These are phyloP conservation scores for Pseudogymnoascus sp. DNA, from an alignment of 2,329 filamentous ascomycete species.

Conservation along the genomic window DNA sequence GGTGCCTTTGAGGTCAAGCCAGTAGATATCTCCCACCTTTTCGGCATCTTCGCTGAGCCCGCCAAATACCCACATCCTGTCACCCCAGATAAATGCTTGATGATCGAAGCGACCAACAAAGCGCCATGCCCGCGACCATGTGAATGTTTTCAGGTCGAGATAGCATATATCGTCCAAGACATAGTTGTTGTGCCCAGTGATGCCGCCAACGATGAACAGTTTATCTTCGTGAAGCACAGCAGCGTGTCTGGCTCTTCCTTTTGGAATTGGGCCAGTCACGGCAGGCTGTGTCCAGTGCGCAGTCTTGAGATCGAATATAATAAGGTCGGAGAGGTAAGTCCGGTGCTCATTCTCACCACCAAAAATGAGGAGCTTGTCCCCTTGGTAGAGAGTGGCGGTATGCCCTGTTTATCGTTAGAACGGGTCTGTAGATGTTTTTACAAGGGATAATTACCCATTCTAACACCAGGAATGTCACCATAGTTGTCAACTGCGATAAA, in stretches of 20 bases:
- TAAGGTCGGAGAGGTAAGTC: constrained; percentile 89
- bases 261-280: constrained; percentile 74
- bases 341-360: constrained; percentile 97
- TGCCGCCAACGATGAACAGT: constrained; percentile 90
- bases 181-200: constrained; percentile 84
- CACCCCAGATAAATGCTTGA: constrained; percentile 84
- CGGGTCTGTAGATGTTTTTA: constrained; percentile 1
- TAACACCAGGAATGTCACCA: constrained; percentile 91
- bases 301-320: constrained; percentile 89
- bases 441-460: constrained; percentile 66
- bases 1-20: constrained; percentile 87
- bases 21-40: constrained; percentile 92
- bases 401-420: constrained; percentile 54
- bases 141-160: constrained; percentile 92
- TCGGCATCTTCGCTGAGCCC: constrained; percentile 95
- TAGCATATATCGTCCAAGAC: constrained; percentile 96
- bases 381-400: constrained; percentile 87
- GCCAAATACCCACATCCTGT: constrained; percentile 92
- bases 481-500: constrained; percentile 75
- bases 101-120: constrained; percentile 95
- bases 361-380: constrained; percentile 92
- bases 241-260: constrained; percentile 85
- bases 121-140: constrained; percentile 92
- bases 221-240: constrained; percentile 92
- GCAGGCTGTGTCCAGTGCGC: constrained; percentile 93